These are phyloP conservation scores for Lasiosphaeria miniovina DNA, from an alignment of 495 filamentous ascomycete species.

Conservation along the genomic window DNA sequence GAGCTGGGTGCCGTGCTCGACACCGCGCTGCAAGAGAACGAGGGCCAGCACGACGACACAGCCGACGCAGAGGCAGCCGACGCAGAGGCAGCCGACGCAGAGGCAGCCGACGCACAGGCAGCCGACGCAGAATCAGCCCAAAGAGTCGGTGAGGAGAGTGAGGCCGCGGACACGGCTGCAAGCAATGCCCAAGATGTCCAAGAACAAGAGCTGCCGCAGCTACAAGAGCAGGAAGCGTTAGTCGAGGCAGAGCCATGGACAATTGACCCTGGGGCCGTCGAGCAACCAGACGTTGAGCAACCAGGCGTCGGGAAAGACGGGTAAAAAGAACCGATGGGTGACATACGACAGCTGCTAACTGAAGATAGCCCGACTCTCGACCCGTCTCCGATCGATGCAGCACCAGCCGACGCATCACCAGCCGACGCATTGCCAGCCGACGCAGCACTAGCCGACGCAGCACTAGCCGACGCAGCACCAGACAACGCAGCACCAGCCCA, in stretches of 20 bases:
- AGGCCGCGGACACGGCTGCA: no score
- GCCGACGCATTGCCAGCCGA: not conserved
- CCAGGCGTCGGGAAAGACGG: no score
- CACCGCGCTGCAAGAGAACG: not conserved
- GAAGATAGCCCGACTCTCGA: conserved; percentile 9
- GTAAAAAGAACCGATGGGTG: no score
- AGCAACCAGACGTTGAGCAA: conserved; percentile 1
- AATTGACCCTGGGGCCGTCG: not conserved
- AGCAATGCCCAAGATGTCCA: not conserved
- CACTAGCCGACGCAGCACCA: not conserved
- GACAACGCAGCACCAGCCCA: not conserved
- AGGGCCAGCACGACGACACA: not conserved
- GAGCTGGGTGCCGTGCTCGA: not conserved
- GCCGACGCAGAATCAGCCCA: not conserved
- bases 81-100: not conserved
- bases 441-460: not conserved
- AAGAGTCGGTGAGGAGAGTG: no score
- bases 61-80: not conserved
- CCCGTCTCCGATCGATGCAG: not conserved
- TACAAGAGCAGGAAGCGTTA: conserved; percentile 1
- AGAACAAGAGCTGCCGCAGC: not conserved
- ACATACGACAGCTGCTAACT: not conserved
- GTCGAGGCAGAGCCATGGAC: not conserved
- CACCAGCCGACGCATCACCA: no score
- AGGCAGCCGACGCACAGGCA: not conserved